Conservation (phyloP, 306 rosid species). For the Ochetophila trinervis region DNA sequence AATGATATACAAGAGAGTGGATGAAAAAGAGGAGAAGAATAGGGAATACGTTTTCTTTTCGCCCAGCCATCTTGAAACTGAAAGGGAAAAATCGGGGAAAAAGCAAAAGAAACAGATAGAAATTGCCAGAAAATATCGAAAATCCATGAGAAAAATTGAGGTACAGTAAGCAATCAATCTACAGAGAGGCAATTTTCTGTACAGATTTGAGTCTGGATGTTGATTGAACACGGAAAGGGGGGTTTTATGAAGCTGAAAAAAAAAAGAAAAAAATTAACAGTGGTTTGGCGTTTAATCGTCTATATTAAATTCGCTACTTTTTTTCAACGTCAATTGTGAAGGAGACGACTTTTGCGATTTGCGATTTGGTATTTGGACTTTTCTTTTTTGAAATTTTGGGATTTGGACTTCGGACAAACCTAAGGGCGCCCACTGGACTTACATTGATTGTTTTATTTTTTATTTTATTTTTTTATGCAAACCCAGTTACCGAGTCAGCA, state of each 20-base stretch:
- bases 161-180: neutral
- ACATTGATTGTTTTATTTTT: neutral
- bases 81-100: conserved; percentile 40
- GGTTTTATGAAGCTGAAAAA: neutral
- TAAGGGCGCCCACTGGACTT: conserved; percentile 1
- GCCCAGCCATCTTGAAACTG: conserved; percentile 36
- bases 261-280: neutral
- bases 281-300: neutral
- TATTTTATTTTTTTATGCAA: too few relatives aligned
- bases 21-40: neutral
- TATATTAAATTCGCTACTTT: too few relatives aligned
- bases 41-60: conserved; percentile 35
- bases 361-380: too few relatives aligned
- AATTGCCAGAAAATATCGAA: conserved; percentile 22
- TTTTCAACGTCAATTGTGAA: too few relatives aligned
- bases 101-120: conserved; percentile 43
- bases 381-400: too few relatives aligned
- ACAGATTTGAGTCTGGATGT: neutral
- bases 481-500: too few relatives aligned
- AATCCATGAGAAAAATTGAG: conserved; percentile 38
- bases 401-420: too few relatives aligned
- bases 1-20: neutral
- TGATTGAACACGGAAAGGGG: neutral
- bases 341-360: too few relatives aligned
- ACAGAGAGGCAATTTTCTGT: neutral